Percentiles rank a stretch among this genome's conserved stretches.
phyloP scores from a whole-genome alignment of 2,329 filamentous ascomycete genomes.

The Neofusicoccum sp. region DNA sequence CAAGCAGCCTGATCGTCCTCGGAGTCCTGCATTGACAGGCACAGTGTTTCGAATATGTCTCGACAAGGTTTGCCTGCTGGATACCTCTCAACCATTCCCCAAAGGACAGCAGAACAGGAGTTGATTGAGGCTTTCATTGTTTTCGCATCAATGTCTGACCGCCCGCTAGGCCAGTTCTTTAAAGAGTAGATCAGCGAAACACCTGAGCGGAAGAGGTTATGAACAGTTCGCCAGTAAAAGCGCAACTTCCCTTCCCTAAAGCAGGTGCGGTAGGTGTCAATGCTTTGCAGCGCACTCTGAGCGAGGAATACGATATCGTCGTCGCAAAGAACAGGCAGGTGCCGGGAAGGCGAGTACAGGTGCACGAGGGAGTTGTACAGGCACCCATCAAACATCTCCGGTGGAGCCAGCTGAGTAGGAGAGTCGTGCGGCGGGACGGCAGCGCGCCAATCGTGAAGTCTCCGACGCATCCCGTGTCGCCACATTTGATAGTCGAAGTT shows the following conservation, averaged over 20 bases:
- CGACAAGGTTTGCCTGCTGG: neutral
- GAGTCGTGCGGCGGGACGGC: neutral
- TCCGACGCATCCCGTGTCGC: neutral
- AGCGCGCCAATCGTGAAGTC: neutral
- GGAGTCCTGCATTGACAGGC: neutral
- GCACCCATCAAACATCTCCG: neutral
- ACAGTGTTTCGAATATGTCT: neutral
- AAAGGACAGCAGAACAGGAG: constrained; percentile 3
- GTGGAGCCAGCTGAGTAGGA: neutral
- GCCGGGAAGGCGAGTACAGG: neutral
- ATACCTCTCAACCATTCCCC: neutral
- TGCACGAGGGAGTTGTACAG: neutral
- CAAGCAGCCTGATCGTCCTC: neutral
- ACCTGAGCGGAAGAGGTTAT: neutral
- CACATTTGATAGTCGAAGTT: neutral
- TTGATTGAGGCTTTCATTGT: neutral
- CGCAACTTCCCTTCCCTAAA: neutral
- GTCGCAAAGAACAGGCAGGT: neutral
- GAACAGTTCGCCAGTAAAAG: neutral
- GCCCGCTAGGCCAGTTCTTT: neutral
- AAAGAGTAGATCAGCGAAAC: neutral
- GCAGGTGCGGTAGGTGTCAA: neutral
- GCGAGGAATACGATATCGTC: neutral
- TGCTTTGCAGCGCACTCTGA: neutral
- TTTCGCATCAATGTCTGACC: neutral